Conservation (phyloP, 2,329 filamentous ascomycete genomes). For the Claviceps pazoutovae region DNA sequence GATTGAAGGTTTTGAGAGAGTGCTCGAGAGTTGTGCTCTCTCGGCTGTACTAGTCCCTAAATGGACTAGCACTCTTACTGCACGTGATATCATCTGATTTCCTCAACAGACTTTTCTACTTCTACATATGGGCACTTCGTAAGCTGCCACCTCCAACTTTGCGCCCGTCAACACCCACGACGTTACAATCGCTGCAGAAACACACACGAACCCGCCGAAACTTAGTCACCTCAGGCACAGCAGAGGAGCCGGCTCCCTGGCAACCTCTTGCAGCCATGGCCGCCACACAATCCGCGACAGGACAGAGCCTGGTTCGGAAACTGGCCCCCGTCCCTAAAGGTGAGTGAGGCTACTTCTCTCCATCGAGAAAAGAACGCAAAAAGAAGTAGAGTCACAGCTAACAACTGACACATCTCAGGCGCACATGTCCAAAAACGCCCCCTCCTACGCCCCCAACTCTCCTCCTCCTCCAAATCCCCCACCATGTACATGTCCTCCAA, state of each 20-base stretch:
- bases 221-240: not conserved
- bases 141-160: no score
- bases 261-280: not conserved
- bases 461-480: conserved; percentile 28
- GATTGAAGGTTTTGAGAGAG: no score
- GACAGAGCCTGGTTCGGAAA: not conserved
- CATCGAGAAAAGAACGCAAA: not conserved
- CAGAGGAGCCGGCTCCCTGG: not conserved
- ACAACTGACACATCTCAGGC: conserved; percentile 19
- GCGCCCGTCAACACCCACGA: no score
- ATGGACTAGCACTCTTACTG: no score
- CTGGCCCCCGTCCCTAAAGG: conserved; percentile 3
- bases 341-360: not conserved
- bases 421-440: conserved; percentile 36
- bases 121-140: no score
- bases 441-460: conserved; percentile 25
- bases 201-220: not conserved
- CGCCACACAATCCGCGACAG: not conserved
- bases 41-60: no score
- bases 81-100: no score
- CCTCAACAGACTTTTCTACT: no score
- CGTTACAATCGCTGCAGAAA: not conserved
- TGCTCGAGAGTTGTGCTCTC: no score
- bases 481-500: conserved; percentile 51
- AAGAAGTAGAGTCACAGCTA: not conserved